Evolutionary conservation across 2,329 filamentous ascomycete species (phyloP).

Genomic region (Cladophialophora bantiana): DNA sequence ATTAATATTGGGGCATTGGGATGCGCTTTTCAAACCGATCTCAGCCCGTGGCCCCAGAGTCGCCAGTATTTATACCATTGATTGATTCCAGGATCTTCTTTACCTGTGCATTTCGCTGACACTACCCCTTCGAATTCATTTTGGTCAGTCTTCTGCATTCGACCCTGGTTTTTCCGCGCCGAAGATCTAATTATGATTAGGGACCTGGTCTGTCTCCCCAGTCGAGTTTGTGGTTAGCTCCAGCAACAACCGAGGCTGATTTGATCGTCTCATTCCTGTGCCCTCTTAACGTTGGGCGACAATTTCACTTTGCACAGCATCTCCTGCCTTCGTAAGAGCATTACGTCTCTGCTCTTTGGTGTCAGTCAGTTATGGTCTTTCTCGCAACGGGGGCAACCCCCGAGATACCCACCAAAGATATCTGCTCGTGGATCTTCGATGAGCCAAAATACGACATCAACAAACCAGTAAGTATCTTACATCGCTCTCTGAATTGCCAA

Average conservation of each 20-base stretch:
- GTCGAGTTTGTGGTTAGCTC: neutral
- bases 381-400: slow-evolving; percentile 39
- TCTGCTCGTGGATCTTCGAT: slow-evolving; percentile 64
- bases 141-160: neutral
- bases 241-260: neutral
- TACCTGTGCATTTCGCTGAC: neutral
- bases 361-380: slow-evolving; percentile 16
- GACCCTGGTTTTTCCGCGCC: neutral
- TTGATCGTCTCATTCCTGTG: neutral
- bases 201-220: neutral
- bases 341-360: neutral
- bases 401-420: slow-evolving; percentile 54
- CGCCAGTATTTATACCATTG: neutral
- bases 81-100: neutral
- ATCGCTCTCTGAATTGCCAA: neutral
- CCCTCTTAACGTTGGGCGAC: neutral
- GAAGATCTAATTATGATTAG: neutral
- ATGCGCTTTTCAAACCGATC: neutral
- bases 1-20: neutral
- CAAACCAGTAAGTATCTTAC: slow-evolving; percentile 49
- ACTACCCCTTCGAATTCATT: no score
- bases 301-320: neutral
- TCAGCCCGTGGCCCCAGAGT: neutral
- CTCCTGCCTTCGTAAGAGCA: neutral
- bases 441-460: slow-evolving; percentile 57